Percentiles rank a stretch among this genome's conserved stretches.
phyloP scores from a whole-genome alignment of 495 filamentous ascomycete species.

The Amorphotheca resinae region DNA sequence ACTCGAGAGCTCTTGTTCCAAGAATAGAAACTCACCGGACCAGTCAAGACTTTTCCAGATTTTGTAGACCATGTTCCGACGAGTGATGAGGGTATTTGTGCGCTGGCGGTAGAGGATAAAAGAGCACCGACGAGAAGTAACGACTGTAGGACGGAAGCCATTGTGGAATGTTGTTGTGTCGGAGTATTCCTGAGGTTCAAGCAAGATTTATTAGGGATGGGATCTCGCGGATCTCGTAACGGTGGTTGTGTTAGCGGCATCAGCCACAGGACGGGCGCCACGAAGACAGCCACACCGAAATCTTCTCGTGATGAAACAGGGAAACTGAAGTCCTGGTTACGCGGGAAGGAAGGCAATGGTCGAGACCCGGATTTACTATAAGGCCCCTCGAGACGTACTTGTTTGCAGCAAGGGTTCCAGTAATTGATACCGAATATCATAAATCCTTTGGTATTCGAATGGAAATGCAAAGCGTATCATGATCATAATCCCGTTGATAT shows the following conservation, averaged over 20 bases:
- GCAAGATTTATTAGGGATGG: no score
- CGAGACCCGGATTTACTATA: no score
- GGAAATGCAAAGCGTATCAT: no score
- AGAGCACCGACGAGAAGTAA: conserved; percentile 20
- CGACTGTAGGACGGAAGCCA: conserved; percentile 20
- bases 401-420: no score
- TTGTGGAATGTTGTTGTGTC: no score
- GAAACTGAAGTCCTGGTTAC: background rate
- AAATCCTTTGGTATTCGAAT: no score
- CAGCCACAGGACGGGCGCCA: background rate
- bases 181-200: no score
- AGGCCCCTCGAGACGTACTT: no score
- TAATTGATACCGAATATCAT: no score
- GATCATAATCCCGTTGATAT: no score
- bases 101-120: conserved; percentile 19
- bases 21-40: conserved; percentile 44
- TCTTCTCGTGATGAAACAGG: background rate
- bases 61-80: conserved; percentile 72
- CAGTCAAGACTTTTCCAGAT: conserved; percentile 58
- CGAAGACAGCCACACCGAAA: conserved; percentile 2
- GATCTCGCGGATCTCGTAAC: no score
- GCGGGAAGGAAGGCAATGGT: no score
- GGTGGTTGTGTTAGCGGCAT: conserved; percentile 1
- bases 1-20: conserved; percentile 6
- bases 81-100: conserved; percentile 32